Conservation (phyloP, 2,329 filamentous ascomycete genomes). For the Biscogniauxia sp. region DNA sequence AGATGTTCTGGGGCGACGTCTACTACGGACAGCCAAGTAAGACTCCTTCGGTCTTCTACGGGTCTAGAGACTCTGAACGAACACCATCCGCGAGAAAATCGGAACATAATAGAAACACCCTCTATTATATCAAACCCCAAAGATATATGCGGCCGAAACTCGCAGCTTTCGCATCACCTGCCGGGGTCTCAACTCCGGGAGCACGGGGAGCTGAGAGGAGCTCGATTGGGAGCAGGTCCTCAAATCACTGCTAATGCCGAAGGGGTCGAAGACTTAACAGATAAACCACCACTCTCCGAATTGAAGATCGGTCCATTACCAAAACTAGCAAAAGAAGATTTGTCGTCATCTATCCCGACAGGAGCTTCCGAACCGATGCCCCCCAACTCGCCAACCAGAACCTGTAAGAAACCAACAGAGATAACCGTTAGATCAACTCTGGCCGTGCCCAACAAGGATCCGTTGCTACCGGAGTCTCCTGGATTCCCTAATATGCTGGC, state of each 20-base stretch:
- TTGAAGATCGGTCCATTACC: background rate
- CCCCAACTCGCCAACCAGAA: background rate
- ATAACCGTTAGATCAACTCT: slow-evolving; percentile 14
- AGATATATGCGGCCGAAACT: background rate
- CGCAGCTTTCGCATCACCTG: background rate
- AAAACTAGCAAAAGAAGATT: background rate
- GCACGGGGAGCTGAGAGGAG: background rate
- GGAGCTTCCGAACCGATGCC: background rate
- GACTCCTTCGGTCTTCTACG: background rate
- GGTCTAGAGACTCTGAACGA: background rate
- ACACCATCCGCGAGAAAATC: background rate
- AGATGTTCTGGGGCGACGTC: background rate
- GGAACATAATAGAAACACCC: background rate
- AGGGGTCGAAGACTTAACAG: background rate
- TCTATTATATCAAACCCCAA: background rate
- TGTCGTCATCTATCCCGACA: background rate
- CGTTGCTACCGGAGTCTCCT: slow-evolving; percentile 25
- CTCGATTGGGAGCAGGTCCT: background rate
- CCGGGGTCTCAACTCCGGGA: background rate
- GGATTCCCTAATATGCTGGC: slow-evolving; percentile 32
- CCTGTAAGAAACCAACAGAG: slow-evolving; percentile 7
- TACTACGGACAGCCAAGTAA: background rate
- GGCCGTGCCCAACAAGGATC: slow-evolving; percentile 17
- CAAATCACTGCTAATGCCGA: background rate
- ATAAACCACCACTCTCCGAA: background rate